Percentiles rank a stretch among this genome's conserved stretches.
phyloP scores from a whole-genome alignment of 345 rosid genomes.

The Dipteronia sinensis region DNA sequence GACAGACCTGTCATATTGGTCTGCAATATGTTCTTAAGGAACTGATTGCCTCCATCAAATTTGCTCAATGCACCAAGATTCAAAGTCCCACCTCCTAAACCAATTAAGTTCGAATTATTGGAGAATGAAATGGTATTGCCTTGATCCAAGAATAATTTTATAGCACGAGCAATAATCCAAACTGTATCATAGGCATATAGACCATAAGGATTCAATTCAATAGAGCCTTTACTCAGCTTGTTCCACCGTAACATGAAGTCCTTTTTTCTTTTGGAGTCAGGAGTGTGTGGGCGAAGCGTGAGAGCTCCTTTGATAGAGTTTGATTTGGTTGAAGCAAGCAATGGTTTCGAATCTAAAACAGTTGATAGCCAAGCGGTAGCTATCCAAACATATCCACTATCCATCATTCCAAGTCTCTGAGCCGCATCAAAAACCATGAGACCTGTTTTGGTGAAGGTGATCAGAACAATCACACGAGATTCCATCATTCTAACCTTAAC shows the following conservation, averaged over 20 bases:
- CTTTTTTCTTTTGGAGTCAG: slow-evolving; percentile 60
- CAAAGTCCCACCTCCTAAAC: slow-evolving; percentile 50
- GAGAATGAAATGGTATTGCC: slow-evolving; percentile 78
- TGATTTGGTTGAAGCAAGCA: slow-evolving; percentile 31
- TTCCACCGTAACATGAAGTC: slow-evolving; percentile 70
- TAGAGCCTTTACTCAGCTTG: slow-evolving; percentile 63
- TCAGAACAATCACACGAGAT: slow-evolving; percentile 69
- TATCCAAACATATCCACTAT: slow-evolving; percentile 83
- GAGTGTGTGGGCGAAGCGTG: slow-evolving; percentile 70
- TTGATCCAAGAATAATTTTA: slow-evolving; percentile 60
- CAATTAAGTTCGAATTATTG: slow-evolving; percentile 48
- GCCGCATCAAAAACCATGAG: slow-evolving; percentile 69
- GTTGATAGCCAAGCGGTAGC: slow-evolving; percentile 81
- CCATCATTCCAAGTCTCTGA: slow-evolving; percentile 75
- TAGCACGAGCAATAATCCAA: slow-evolving; percentile 84
- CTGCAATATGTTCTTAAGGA: slow-evolving; percentile 53
- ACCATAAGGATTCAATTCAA: slow-evolving; percentile 75
- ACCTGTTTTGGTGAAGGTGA: slow-evolving; percentile 59
- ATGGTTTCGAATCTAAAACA: slow-evolving; percentile 60
- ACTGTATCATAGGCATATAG: slow-evolving; percentile 90
- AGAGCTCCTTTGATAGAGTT: slow-evolving; percentile 61
- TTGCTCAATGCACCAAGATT: slow-evolving; percentile 72
- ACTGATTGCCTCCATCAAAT: slow-evolving; percentile 67
- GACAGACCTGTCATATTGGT: slow-evolving; percentile 78
- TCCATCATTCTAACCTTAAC: slow-evolving; percentile 66